Evolutionary conservation across 169 alveolate species (phyloP), one percentile per base, ranked within the genome.

Genomic region (Plasmodium chabaudi): DNA sequence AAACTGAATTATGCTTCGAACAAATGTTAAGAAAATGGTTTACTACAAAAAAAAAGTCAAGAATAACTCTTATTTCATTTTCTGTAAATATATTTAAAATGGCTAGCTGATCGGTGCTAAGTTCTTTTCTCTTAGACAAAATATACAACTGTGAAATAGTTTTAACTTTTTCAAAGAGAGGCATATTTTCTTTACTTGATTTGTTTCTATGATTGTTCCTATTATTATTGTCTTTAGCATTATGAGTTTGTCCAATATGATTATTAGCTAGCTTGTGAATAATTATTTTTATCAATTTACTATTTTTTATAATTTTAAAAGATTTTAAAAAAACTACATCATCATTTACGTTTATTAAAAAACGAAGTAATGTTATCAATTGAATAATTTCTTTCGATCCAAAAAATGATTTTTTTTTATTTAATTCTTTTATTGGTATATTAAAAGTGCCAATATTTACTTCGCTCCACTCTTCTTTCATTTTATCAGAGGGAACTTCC

Each of bases 341-440:
- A 47, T 77, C 88, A 44, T 77, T 60, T 21, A 77, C 79, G 44
- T 77, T 77, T 10, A 77, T 51, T 53, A 77, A 69, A 56, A 77
- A 77, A 7, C 88, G 53, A 9, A 77, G 44, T 0, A 77, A 10
- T 1, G 88, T 77, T 49, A 77, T 64, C 10, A 77, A 49, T 34
- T 77, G 77, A 0, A 77, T 69, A n/a, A 77, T 77, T 77, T 77
- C 88, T 17, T 63, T 77, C 13, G 88, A 63, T 19, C 88, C 88
- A 42, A 77, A 77, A 46, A 77, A 77, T 13, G 77, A 25, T 46
- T 77, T 77, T 44, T 77, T 77, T 34, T 51, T 77, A 25, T 77
- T 77, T 21, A 77, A 42, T 44, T 77, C 88, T n/a, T 77, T 77
- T 21, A 77, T 27, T 15, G 88, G 88, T 2, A 77, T 77, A n/a